phyloP scores from a whole-genome alignment of 176 grass and related monocot species.

The Poa pratensis region DNA sequence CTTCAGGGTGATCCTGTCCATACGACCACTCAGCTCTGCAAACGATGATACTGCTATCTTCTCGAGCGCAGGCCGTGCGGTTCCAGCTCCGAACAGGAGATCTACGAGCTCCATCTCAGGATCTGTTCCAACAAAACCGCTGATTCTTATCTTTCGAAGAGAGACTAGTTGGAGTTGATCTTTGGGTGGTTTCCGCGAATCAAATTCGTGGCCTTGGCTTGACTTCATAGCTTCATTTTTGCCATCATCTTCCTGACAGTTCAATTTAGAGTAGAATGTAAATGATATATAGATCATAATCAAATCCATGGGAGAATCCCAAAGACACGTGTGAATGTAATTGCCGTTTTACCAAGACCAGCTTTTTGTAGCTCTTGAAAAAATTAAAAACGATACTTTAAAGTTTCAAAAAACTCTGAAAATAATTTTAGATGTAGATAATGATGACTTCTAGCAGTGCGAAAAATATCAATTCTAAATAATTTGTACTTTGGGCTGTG shows the following conservation, averaged over 20 bases:
- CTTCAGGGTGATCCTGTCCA: background rate
- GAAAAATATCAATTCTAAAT: too few relatives aligned
- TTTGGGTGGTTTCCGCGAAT: background rate
- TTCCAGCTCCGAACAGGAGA: background rate
- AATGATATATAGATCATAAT: background rate
- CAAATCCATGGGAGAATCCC: too few relatives aligned
- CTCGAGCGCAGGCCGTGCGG: background rate
- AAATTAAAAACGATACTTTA: too few relatives aligned
- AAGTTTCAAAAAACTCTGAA: too few relatives aligned
- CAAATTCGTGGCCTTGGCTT: too few relatives aligned
- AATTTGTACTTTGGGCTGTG: too few relatives aligned
- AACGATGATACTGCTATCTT: background rate
- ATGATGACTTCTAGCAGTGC: too few relatives aligned
- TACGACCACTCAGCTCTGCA: background rate
- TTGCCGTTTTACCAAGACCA: background rate
- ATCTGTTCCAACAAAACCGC: background rate
- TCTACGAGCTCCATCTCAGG: background rate
- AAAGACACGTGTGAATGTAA: background rate
- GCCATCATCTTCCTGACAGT: background rate
- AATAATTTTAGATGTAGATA: too few relatives aligned
- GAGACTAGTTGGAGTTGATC: background rate
- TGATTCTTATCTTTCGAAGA: conserved; percentile 9
- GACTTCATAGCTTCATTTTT: background rate
- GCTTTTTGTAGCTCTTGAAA: too few relatives aligned
- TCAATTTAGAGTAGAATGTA: background rate